Conservation (phyloP, 73 alveolate species). For the Paramecium bursaria region DNA sequence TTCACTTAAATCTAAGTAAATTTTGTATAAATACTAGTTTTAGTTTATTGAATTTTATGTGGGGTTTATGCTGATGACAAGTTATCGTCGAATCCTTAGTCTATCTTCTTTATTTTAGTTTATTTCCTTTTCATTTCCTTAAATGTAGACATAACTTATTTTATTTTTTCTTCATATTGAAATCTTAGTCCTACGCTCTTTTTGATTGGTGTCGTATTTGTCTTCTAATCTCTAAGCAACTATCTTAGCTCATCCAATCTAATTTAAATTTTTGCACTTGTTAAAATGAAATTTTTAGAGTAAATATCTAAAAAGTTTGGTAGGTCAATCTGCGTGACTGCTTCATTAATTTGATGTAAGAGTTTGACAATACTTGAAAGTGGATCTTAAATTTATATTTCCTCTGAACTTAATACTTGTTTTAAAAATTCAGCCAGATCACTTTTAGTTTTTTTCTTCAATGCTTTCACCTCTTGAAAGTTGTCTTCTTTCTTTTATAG, state of each 20-base stretch:
- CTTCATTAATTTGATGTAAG: constrained; percentile 48
- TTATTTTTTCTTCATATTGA: constrained; percentile 12
- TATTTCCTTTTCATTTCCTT: not conserved
- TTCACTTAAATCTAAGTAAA: no score
- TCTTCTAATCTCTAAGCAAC: not conserved
- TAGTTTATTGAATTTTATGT: not conserved
- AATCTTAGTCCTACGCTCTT: not conserved
- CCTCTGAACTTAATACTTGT: constrained; percentile 27
- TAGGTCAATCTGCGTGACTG: constrained; percentile 19
- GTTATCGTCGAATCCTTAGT: not conserved
- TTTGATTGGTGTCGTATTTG: not conserved
- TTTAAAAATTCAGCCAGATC: constrained; percentile 55
- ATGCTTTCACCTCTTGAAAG: not conserved
- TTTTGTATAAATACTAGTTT: no score
- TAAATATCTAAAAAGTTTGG: constrained; percentile 25
- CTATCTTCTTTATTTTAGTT: not conserved
- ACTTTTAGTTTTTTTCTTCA: constrained; percentile 29
- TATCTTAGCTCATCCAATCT: not conserved
- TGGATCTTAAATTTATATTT: constrained; percentile 46
- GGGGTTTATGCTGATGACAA: not conserved
- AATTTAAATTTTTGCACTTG: constrained; percentile 26
- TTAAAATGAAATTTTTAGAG: constrained; percentile 1
- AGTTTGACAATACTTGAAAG: constrained; percentile 22
- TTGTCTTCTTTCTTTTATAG: constrained; percentile 37
- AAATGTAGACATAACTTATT: constrained; percentile 35